Base-by-base conservation (phyloP, 2,329 filamentous ascomycete genomes). In the Emmonsiellopsis sp. region DNA sequence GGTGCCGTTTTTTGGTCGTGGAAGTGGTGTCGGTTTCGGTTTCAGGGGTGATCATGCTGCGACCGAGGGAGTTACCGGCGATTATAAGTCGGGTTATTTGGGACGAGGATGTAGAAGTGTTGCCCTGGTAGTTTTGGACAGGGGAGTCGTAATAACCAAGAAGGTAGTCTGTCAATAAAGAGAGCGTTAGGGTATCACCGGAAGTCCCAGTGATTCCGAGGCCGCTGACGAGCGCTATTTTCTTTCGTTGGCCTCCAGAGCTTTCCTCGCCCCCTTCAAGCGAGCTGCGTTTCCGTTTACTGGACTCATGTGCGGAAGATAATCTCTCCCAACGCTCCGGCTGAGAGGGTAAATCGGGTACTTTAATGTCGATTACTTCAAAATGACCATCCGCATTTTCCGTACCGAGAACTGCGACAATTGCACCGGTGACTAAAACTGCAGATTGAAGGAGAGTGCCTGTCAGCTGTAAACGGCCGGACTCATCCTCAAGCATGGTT, bases 401-500 rank as follows among this genome's bases (percentile, higher is more conserved):
- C 0, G 90, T 95, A 37, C 93, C 93, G 74, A 98, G 82, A 2
- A 91, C 90, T n/a, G 90, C 91, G 42, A 97, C 80, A 62, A 98
- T 90, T 62, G 88, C 94, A 31, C 93, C 93, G 0, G 93, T 98
- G 2, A 95, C 92, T 6, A 97, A 79, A 56, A 88, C 76, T 27
- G 86, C 77, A 1, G 80, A 78, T 57, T 79, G 75, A 47, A 98
- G 73, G 17, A 82, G 69, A 42, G 81, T 77, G 2, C 93, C 93
- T 0, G 86, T 84, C 6, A 98, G 74, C 17, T 84, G 81, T 60
- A 98, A 77, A 27, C 94, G 85, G 46, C 93, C 93, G 0, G 90
- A 96, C 69, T 97, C 92, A 68, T 98, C 93, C 69, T 98, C 93
- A 40, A 98, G 76, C 84, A 94, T 95, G 60, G 89, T 81, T 56